Base-by-base conservation (phyloP, 768 basidiomycete genomes). In the Boletus vinaceobasis region DNA sequence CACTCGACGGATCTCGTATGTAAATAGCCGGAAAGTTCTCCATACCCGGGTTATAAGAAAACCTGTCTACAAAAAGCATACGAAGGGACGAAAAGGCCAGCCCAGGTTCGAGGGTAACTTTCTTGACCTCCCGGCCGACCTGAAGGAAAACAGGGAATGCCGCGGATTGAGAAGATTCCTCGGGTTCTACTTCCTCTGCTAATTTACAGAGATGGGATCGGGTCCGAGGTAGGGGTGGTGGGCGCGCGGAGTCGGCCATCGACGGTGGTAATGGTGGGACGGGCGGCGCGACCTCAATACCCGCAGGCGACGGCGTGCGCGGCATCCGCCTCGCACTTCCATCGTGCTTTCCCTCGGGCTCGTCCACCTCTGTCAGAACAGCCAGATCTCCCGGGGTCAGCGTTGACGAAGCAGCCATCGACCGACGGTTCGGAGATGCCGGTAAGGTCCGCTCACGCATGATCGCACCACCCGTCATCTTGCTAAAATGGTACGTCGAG, bases 1-100 rank as follows among this genome's bases (percentile, higher is more conserved):
- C 93, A 56, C 90, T 93, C 39, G 84, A 84, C 4, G 88, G 88
- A 74, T 98, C 96, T 10, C 91, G 86, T 50, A 98, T 88, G 66
- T 98, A 98, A 43, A 99, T 96, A 13, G 90, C 90, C 26, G 95
- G 94, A 63, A 96, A 97, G 65, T 94, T 90, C 53, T 93, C 93
- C 71, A 88, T 79, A 0, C 93, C 94, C 0, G 96, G 93, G 65
- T 88, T 93, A 68, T 96, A 98, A 32, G 88, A 86, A 65, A 99
- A 99, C 67, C 84, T 88, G 74, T 97, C 95, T 60, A 97, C 90
- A 64, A 98, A 99, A 14, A 98, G 73, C 61, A 96, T 81, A 40
- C 93, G 79, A 51, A 99, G 68, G 3, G 83, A 84, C 10, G 89
- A 74, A 63, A 94, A 84, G 1, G 88, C 85, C 47, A 88, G 73